Evolutionary conservation across 371 early-diverging fungal species (phyloP).

Genomic region (Cokeromyces recurvatus): DNA sequence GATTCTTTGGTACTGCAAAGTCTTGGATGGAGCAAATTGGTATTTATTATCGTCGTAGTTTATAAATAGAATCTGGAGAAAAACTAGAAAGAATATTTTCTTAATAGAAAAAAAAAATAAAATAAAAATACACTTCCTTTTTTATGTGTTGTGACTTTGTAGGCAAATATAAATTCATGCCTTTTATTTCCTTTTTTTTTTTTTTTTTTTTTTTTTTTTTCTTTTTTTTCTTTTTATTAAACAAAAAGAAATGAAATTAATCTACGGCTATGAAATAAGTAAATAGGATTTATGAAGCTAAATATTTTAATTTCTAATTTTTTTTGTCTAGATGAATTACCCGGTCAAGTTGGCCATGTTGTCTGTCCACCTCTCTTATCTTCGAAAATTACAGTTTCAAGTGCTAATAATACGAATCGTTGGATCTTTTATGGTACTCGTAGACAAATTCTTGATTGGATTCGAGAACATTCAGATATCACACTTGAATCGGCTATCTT

Average conservation of each 20-base stretch:
- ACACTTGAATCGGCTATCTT: conserved; percentile 32
- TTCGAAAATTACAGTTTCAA: conserved; percentile 35
- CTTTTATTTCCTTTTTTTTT: neutral
- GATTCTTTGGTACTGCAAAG: conserved; percentile 46
- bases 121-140: neutral
- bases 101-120: neutral
- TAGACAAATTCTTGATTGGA: conserved; percentile 38
- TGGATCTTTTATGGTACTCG: conserved; percentile 45
- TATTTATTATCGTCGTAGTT: conserved; percentile 15
- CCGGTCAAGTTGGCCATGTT: conserved; percentile 28
- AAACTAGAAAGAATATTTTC: conserved; percentile 1
- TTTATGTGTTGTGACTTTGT: too few species aligned
- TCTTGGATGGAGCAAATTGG: conserved; percentile 52
- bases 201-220: conserved; percentile 1
- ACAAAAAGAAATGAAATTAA: conserved; percentile 20
- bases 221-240: neutral
- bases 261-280: conserved; percentile 43
- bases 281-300: too few species aligned
- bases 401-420: conserved; percentile 30
- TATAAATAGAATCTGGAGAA: conserved; percentile 1
- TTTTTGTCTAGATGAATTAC: conserved; percentile 4
- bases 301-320: too few species aligned
- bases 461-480: conserved; percentile 29
- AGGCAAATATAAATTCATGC: too few species aligned
- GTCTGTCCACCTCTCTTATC: conserved; percentile 37